These are phyloP conservation scores for Hypoxylon trugodes DNA, from an alignment of 495 filamentous ascomycete genomes.

Conservation along the genomic window DNA sequence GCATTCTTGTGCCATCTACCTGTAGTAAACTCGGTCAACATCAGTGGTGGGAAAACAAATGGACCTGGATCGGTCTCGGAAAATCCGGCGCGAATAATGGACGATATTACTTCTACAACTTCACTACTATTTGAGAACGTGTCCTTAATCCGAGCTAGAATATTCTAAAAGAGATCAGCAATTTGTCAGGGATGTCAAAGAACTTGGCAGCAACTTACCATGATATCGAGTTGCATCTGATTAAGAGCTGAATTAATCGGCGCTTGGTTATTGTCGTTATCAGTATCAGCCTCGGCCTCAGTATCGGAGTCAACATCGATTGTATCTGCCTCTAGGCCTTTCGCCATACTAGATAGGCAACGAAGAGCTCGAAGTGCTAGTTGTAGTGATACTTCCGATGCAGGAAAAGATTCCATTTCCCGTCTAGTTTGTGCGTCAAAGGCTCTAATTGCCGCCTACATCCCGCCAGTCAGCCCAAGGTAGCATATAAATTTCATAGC, in stretches of 20 bases:
- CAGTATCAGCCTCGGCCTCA: constrained; percentile 69
- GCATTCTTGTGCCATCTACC: constrained; percentile 55
- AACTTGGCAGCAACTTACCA: constrained; percentile 39
- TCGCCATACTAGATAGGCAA: constrained; percentile 80
- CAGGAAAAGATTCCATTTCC: constrained; percentile 33
- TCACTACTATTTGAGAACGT: constrained; percentile 69
- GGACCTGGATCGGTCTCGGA: constrained; percentile 78
- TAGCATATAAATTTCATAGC: too few species aligned
- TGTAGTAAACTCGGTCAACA: constrained; percentile 76
- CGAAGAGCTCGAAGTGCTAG: constrained; percentile 71
- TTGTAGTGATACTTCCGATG: constrained; percentile 56
- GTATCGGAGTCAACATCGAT: too few species aligned
- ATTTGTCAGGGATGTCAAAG: neutral
- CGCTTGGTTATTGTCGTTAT: constrained; percentile 24
- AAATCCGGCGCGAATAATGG: constrained; percentile 79
- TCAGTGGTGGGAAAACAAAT: constrained; percentile 76
- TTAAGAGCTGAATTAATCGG: constrained; percentile 37
- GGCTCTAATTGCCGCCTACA: constrained; percentile 46
- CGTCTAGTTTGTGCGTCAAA: constrained; percentile 49
- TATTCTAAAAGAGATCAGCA: constrained; percentile 32
- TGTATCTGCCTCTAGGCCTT: constrained; percentile 77
- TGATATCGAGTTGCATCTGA: constrained; percentile 39
- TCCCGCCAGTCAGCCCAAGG: too few species aligned
- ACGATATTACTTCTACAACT: constrained; percentile 78
- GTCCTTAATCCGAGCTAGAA: constrained; percentile 59